Base-by-base conservation (phyloP, 306 rosid species). In the Cercis canadensis region DNA sequence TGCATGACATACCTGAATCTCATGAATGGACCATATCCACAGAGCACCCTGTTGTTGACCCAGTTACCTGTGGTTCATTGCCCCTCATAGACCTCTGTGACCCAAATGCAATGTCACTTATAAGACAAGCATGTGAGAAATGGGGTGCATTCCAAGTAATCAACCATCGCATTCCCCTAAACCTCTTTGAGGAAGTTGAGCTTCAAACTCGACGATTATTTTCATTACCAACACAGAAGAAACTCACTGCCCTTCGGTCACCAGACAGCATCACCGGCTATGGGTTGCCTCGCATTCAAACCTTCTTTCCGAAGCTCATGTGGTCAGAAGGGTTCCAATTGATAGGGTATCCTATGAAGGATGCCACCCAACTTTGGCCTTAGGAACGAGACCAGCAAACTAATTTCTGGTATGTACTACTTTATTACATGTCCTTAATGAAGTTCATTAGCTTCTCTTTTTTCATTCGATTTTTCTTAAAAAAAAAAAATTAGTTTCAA, bases 261-360 rank as follows among this genome's bases (percentile, higher is more conserved):
- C 75, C 85, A 0, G 80, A 58, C 3, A 62, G 73, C 29, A 0
- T 67, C 49, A 36, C 67, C 5, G 92, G 92, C 44, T 89, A 86
- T 17, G 86, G 89, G n/a, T 11, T 50, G 11, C 80, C 75, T 15
- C 80, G 45, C 40, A 77, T 82, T 45, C 49, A 87, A 0, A 3
- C 15, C 4, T 78, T 72, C 46, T 31, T 12, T n/a, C 19, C 78
- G 0, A 73, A 73, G 74, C 49, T 40, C 0, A 52, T 86, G 82
- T 86, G 88, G 89, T 70, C 83, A 21, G 89, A 89, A 76, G 80
- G 81, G 2, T 82, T 82, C 81, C 84, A 1, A 61, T 24, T 84
- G 15, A n/a, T 64, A 9, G 87, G 82, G 8, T 78, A 88, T 16
- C 82, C 82, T 2, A 3, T 10, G 15, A 76, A 84, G 29, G 76